Base-by-base conservation (phyloP, 2,329 filamentous ascomycete genomes). In the Apiospora malaysiana region DNA sequence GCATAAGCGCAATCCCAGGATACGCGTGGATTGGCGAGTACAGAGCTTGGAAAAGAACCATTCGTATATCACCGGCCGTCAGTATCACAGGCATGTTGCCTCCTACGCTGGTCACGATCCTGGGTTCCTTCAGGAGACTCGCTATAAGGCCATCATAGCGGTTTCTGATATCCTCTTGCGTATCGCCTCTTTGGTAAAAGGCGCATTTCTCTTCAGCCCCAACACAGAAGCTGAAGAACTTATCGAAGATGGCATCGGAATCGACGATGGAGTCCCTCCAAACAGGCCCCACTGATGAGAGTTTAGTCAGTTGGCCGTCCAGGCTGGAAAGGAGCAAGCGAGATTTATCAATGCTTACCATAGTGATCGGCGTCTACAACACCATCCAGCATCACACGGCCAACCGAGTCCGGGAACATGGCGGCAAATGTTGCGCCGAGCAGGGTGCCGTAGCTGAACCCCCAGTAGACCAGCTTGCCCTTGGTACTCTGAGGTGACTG, bases 211-310 rank as follows among this genome's bases (percentile, higher is more conserved):
- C 68, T 1, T 82, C 82, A 14, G 83, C 85, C 25, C 82, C 79
- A 69, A 81, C 83, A 75, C 88, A 90, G 56, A 81, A 82, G 65
- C 79, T 76, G 72, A 84, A 87, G 75, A 89, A 87, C 47, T 75
- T 79, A 2, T 79, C 78, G 70, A 85, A 81, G 21, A 84, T 81
- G 68, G 83, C 78, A 70, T 89, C 86, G 45, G 84, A 81, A 71
- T 88, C 84, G 56, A 78, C 73, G 10, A 85, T 74, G 47, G 81
- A 82, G 16, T 80, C 80, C 6, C 74, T 78, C 82, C 81, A 84
- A 37, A 78, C 77, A 3, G 82, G 82, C 27, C 75, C 77, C 68
- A 83, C 67, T 68, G 43, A 40, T 21, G 4, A 46, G 14, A 2
- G 37, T 21, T 37, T 8, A 23, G 67, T 68, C 67, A 68, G 46